phyloP scores from a whole-genome alignment of 2,329 filamentous ascomycete species.

The Phaeosphaeriaceae sp. region DNA sequence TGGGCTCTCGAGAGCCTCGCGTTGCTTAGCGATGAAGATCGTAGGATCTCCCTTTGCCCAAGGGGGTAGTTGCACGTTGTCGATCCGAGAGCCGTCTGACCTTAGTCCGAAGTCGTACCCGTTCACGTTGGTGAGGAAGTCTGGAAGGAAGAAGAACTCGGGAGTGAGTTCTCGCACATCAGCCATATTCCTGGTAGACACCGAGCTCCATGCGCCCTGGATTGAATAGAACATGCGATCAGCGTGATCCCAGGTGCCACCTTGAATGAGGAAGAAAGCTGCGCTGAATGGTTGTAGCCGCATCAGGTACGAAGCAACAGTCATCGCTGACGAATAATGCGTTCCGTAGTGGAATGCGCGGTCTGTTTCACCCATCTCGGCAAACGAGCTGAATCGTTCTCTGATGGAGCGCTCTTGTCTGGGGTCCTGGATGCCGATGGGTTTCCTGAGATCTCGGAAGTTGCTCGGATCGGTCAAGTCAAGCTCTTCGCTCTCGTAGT shows the following conservation, averaged over 20 bases:
- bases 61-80: slow-evolving; percentile 86
- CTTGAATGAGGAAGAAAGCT: slow-evolving; percentile 91
- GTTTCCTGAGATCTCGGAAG: slow-evolving; percentile 91
- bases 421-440: slow-evolving; percentile 90
- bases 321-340: slow-evolving; percentile 99
- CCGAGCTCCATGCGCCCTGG: slow-evolving; percentile 87
- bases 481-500: slow-evolving; percentile 93
- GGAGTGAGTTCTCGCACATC: slow-evolving; percentile 95
- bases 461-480: slow-evolving; percentile 84
- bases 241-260: slow-evolving; percentile 95
- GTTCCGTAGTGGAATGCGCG: slow-evolving; percentile 97
- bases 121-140: slow-evolving; percentile 94
- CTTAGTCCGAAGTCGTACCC: slow-evolving; percentile 93
- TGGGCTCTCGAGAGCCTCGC: slow-evolving; percentile 93
- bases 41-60: slow-evolving; percentile 97
- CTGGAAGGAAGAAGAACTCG: slow-evolving; percentile 96
- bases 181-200: slow-evolving; percentile 87
- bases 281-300: slow-evolving; percentile 95
- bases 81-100: slow-evolving; percentile 78
- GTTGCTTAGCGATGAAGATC: slow-evolving; percentile 93
- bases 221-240: slow-evolving; percentile 96
- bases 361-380: slow-evolving; percentile 81
- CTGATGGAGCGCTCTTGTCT: slow-evolving; percentile 79
- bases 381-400: slow-evolving; percentile 85
- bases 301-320: slow-evolving; percentile 95